A percentile compares a stretch with the other conserved stretches of the same genome.
Conservation (phyloP, 345 rosid species). For the Gossypium anomalum region DNA sequence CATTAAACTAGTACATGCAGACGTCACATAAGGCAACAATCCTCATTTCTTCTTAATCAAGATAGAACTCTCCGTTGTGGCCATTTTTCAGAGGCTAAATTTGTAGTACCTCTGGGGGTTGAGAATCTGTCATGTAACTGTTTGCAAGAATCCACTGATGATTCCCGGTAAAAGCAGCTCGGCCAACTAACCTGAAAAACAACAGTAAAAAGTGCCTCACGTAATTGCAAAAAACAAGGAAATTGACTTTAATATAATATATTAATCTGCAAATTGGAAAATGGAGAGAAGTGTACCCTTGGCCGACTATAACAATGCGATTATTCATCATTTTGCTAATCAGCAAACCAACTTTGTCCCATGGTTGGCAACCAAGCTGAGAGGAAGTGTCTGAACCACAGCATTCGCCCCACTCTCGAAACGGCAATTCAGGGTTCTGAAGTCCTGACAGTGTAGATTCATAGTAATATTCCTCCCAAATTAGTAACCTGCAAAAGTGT, state of each 20-base stretch:
- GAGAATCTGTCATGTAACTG: constrained; percentile 41
- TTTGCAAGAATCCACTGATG: constrained; percentile 79
- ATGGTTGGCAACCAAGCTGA: constrained; percentile 32
- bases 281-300: constrained; percentile 57
- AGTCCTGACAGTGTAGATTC: constrained; percentile 35
- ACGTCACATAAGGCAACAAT: background rate
- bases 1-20: background rate
- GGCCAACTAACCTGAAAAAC: constrained; percentile 68
- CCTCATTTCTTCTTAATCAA: background rate
- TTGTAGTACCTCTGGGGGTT: constrained; percentile 68
- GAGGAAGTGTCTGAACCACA: constrained; percentile 30
- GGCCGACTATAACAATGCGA: constrained; percentile 68
- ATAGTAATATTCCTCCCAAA: constrained; percentile 84
- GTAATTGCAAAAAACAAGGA: constrained; percentile 1
- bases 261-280: background rate
- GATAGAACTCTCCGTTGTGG: background rate
- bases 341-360: constrained; percentile 45
- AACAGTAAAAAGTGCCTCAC: constrained; percentile 13
- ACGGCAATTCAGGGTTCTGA: constrained; percentile 25
- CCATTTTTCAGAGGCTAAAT: background rate
- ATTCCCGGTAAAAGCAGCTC: constrained; percentile 85
- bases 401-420: constrained; percentile 40
- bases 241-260: background rate
- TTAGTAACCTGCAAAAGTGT: constrained; percentile 52
- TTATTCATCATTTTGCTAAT: constrained; percentile 70